Percentiles rank a stretch among this genome's conserved stretches.
Evolutionary conservation across 306 rosid genomes (phyloP).

Genomic region (Quercus berberidifolia): DNA sequence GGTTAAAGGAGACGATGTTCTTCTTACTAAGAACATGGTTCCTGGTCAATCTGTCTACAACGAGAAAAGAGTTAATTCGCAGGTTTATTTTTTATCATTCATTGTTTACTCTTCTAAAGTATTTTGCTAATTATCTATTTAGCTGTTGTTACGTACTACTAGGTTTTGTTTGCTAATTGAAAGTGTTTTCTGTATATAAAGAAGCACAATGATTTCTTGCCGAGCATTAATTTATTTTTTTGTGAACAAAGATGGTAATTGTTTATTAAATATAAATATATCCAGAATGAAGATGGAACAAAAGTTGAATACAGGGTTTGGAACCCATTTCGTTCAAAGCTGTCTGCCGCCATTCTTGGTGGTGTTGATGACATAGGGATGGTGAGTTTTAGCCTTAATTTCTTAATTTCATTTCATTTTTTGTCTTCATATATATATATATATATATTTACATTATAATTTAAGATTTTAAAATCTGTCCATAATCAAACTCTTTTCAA

Average conservation of each 20-base stretch:
- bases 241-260: neutral
- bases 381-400: conserved; percentile 23
- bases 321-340: conserved; percentile 95
- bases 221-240: neutral
- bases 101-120: no score
- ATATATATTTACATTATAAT: no score
- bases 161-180: no score
- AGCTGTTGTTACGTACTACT: no score
- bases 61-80: conserved; percentile 76
- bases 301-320: conserved; percentile 68
- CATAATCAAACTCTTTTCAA: no score
- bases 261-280: neutral
- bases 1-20: conserved; percentile 82
- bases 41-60: conserved; percentile 90
- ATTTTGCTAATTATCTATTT: no score
- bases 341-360: conserved; percentile 88
- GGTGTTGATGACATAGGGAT: conserved; percentile 87
- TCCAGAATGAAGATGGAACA: conserved; percentile 27
- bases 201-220: neutral
- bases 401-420: no score
- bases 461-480: neutral
- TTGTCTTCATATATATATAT: no score
- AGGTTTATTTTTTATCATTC: conserved; percentile 26
- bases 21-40: conserved; percentile 81
- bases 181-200: no score